Evolutionary conservation across 2,329 filamentous ascomycete species (phyloP).

Genomic region (Claviceps cyperi): DNA sequence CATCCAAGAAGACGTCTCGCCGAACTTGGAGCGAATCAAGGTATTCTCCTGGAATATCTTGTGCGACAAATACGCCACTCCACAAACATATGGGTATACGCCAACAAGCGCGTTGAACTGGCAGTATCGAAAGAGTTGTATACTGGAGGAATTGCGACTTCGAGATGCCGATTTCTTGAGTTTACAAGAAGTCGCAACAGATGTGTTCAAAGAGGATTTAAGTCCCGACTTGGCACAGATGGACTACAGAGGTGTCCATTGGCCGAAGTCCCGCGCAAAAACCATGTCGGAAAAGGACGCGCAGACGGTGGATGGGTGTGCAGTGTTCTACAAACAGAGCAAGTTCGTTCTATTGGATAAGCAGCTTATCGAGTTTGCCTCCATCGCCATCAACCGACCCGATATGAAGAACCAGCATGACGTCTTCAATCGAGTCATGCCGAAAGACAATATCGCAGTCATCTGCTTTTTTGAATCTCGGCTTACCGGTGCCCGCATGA

Average conservation of each 20-base stretch:
- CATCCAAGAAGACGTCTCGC: slow-evolving; percentile 52
- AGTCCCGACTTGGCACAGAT: slow-evolving; percentile 70
- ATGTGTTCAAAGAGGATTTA: slow-evolving; percentile 86
- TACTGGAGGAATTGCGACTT: slow-evolving; percentile 66
- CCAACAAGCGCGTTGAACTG: slow-evolving; percentile 69
- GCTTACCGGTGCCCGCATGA: slow-evolving; percentile 74
- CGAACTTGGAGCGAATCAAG: slow-evolving; percentile 55
- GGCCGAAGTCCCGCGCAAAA: slow-evolving; percentile 75
- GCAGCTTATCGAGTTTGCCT: slow-evolving; percentile 81
- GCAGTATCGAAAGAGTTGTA: slow-evolving; percentile 72
- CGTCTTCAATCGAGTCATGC: slow-evolving; percentile 97
- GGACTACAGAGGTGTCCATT: slow-evolving; percentile 90
- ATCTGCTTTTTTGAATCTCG: slow-evolving; percentile 88
- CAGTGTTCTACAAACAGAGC: slow-evolving; percentile 89
- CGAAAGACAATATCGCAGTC: slow-evolving; percentile 90
- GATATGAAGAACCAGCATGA: slow-evolving; percentile 97
- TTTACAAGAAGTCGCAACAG: slow-evolving; percentile 83
- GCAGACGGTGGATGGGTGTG: slow-evolving; percentile 85
- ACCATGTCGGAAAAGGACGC: slow-evolving; percentile 88
- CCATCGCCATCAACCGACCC: slow-evolving; percentile 81
- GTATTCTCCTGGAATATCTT: slow-evolving; percentile 92
- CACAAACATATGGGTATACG: slow-evolving; percentile 77
- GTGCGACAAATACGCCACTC: slow-evolving; percentile 83
- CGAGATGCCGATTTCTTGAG: slow-evolving; percentile 81
- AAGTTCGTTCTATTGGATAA: slow-evolving; percentile 93